Conservation (phyloP, 176 grass and related monocot genomes). For the Aegilops tauschii region DNA sequence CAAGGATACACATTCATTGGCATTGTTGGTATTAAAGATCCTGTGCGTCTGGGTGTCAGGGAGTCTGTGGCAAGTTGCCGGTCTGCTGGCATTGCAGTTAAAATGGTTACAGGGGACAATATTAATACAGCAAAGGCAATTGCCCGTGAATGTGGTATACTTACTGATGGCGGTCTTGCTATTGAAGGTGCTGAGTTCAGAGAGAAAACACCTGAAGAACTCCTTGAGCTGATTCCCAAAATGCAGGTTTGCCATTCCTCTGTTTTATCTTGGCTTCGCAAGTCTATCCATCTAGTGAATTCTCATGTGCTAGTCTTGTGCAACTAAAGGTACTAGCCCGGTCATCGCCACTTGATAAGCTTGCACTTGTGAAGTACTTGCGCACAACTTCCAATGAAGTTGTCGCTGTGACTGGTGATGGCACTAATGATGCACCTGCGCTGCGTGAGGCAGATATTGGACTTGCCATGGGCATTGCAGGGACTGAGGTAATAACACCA, state of each 20-base stretch:
- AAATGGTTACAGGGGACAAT: conserved; percentile 81
- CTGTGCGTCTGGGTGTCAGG: conserved; percentile 48
- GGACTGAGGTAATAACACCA: conserved; percentile 69
- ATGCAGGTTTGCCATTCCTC: conserved; percentile 64
- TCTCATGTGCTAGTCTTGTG: conserved; percentile 24
- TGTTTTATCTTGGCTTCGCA: conserved; percentile 9
- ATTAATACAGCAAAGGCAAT: conserved; percentile 80
- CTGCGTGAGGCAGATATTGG: conserved; percentile 96
- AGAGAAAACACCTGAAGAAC: conserved; percentile 61
- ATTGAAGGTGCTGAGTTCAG: conserved; percentile 71
- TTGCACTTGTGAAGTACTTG: conserved; percentile 73
- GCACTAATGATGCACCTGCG: conserved; percentile 91
- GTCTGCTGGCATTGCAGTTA: conserved; percentile 59
- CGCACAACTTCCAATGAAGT: conserved; percentile 71
- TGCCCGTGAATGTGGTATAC: conserved; percentile 70
- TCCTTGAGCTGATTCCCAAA: conserved; percentile 82
- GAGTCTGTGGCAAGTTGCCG: conserved; percentile 61
- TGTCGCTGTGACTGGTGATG: conserved; percentile 98
- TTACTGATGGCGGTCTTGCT: conserved; percentile 62
- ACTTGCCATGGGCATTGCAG: conserved; percentile 95
- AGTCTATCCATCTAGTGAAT: conserved; percentile 16
- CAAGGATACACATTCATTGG: conserved; percentile 63
- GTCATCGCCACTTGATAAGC: conserved; percentile 87
- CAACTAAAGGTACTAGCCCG: conserved; percentile 68
- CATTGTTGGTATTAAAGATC: conserved; percentile 80